Conservation (phyloP, 441 rosid genomes). For the Brassica hybrid region DNA sequence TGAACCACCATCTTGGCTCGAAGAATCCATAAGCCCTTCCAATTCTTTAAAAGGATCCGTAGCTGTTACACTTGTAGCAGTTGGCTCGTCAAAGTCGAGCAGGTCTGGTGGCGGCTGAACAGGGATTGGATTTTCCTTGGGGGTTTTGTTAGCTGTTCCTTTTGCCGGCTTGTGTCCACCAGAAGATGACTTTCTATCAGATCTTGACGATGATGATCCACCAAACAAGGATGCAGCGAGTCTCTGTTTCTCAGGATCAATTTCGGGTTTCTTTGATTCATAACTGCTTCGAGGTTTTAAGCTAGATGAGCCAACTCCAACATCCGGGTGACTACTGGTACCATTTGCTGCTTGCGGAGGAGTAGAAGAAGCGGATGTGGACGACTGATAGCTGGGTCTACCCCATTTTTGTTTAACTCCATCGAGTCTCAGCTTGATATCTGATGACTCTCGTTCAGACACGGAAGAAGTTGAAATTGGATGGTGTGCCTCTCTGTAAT, state of each 20-base stretch:
- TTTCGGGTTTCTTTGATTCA: conserved; percentile 73
- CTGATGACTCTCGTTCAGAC: conserved; percentile 64
- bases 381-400: conserved; percentile 59
- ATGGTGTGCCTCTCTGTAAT: conserved; percentile 61
- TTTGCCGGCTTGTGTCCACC: conserved; percentile 58
- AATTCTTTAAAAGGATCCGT: conserved; percentile 88
- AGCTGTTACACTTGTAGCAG: conserved; percentile 43
- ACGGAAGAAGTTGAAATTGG: conserved; percentile 50
- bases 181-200: conserved; percentile 66
- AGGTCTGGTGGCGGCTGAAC: conserved; percentile 85
- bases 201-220: conserved; percentile 69
- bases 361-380: conserved; percentile 53
- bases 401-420: conserved; percentile 99
- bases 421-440: conserved; percentile 86
- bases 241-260: conserved; percentile 88
- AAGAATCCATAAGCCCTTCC: conserved; percentile 79
- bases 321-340: conserved; percentile 45
- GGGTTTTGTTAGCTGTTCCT: conserved; percentile 50
- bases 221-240: conserved; percentile 98
- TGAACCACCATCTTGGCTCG: conserved; percentile 49
- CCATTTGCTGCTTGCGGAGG: conserved; percentile 63
- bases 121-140: conserved; percentile 41
- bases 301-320: conserved; percentile 47
- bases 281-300: conserved; percentile 60
- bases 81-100: conserved; percentile 85